phyloP scores from a whole-genome alignment of 2,329 filamentous ascomycete genomes.

The Microcyclospora tardicrescens region DNA sequence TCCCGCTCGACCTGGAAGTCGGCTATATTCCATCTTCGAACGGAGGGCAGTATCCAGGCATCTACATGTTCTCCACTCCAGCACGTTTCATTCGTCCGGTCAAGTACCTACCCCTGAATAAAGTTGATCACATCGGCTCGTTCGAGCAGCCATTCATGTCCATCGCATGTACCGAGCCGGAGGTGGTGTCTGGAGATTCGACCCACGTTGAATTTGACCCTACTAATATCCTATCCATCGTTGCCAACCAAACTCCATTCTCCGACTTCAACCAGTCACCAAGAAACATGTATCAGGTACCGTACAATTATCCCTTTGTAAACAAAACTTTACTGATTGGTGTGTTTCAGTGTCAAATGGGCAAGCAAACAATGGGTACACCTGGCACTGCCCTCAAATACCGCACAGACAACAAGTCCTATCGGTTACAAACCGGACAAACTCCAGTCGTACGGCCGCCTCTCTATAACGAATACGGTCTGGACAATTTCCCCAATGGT shows the following conservation, averaged over 20 bases:
- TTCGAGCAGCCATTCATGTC: slow-evolving; percentile 98
- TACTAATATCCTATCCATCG: slow-evolving; percentile 92
- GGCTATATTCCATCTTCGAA: slow-evolving; percentile 79
- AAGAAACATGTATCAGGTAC: slow-evolving; percentile 73
- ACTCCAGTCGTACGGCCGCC: slow-evolving; percentile 87
- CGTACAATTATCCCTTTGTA: too few relatives aligned
- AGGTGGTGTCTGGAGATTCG: slow-evolving; percentile 75
- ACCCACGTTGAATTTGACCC: slow-evolving; percentile 91
- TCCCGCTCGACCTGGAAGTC: slow-evolving; percentile 78
- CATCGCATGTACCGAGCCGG: slow-evolving; percentile 79
- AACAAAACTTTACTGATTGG: background rate
- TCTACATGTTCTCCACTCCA: slow-evolving; percentile 82
- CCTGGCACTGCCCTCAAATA: slow-evolving; percentile 72
- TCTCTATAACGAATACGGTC: slow-evolving; percentile 87
- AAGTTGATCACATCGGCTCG: slow-evolving; percentile 77
- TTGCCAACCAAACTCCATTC: slow-evolving; percentile 98
- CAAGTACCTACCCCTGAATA: slow-evolving; percentile 78
- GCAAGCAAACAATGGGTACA: slow-evolving; percentile 98
- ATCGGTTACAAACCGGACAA: slow-evolving; percentile 87
- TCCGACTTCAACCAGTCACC: slow-evolving; percentile 98
- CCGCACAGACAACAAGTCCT: slow-evolving; percentile 94
- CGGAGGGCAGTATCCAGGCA: slow-evolving; percentile 87
- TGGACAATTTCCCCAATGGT: slow-evolving; percentile 97
- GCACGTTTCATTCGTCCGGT: slow-evolving; percentile 83
- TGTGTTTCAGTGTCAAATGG: slow-evolving; percentile 75